Base-by-base conservation (phyloP, 345 rosid genomes). In the Isatis tinctoria region DNA sequence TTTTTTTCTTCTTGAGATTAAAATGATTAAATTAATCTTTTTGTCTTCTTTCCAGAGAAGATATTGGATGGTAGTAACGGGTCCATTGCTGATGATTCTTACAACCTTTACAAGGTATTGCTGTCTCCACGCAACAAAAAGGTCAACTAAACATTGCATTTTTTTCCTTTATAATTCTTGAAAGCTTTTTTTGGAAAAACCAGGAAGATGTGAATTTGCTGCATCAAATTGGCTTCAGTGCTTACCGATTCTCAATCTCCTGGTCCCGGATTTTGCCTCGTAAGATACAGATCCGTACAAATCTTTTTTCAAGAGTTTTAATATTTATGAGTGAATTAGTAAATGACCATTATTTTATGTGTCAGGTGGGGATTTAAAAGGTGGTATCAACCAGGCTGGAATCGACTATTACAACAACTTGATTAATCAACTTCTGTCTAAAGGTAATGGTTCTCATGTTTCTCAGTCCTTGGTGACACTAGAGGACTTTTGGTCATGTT, bases 371-470 rank as follows among this genome's bases (percentile, higher is more conserved):
- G 67, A 73, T 32, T 5, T 85, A 26, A 78, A 78, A 22, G 86
- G 83, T 47, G 88, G 88, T 27, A 74, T 86, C 12, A 86, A 86
- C 65, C 74, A 74, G 28, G 75, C 78, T 68, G 90, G 88, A 12
- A 59, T 86, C 47, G 72, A 80, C 0, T 85, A 82, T 60, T 88
- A 86, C 76, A 83, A 83, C 69, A 81, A 72, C 41, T 72, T 88
- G n/a, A 82, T 86, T 52, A 67, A 86, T 69, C 70, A 81, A 58
- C 80, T 82, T 40, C 33, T 73, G 3, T 67, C 60, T 0, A 78
- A 81, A 59, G 80, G 81, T 80, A 65, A 51, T 27, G 53, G 0
- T 69, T 45, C 60, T 59, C 51, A n/a, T 48, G 64, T 40, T 63
- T 45, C 60, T 62, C 39, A 52, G 57, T 43, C 39, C 20, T 32